phyloP scores from a whole-genome alignment of 768 basidiomycete species.

The Zangia roseola region DNA sequence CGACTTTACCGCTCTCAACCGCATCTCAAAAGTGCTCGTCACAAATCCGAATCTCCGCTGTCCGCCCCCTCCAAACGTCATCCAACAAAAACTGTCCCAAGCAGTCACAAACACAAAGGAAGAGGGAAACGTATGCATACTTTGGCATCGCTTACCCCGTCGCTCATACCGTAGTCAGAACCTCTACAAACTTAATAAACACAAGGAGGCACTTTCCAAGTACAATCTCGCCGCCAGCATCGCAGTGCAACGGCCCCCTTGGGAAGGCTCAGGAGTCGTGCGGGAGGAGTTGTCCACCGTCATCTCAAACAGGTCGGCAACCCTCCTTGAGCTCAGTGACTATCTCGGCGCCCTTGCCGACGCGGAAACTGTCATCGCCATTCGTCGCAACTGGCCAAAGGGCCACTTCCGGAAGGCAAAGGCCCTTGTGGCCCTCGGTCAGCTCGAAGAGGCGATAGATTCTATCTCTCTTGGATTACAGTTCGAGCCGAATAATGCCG shows the following conservation, averaged over 20 bases:
- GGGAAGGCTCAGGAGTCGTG: conserved; percentile 81
- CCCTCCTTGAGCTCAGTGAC: conserved; percentile 76
- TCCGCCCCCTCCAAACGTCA: conserved; percentile 76
- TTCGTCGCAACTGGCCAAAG: conserved; percentile 90
- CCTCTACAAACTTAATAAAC: conserved; percentile 74
- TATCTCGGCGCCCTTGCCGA: conserved; percentile 79
- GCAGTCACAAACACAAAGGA: conserved; percentile 82
- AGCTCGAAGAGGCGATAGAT: conserved; percentile 73
- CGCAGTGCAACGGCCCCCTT: conserved; percentile 80
- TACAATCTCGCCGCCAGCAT: conserved; percentile 79
- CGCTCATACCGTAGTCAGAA: conserved; percentile 43
- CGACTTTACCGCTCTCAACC: conserved; percentile 76
- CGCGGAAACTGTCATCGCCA: conserved; percentile 83
- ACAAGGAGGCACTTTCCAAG: conserved; percentile 66
- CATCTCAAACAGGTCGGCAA: conserved; percentile 89
- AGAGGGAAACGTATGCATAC: conserved; percentile 84
- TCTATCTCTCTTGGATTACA: conserved; percentile 80
- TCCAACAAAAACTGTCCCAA: conserved; percentile 72
- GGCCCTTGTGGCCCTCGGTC: conserved; percentile 73
- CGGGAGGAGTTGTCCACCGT: conserved; percentile 90
- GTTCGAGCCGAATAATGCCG: conserved; percentile 72
- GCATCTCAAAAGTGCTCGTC: conserved; percentile 67
- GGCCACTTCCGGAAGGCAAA: conserved; percentile 95
- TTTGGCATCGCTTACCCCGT: conserved; percentile 1
- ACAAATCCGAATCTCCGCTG: conserved; percentile 70